These are phyloP conservation scores for Didymella exigua DNA, from an alignment of 2,329 filamentous ascomycete genomes.

Conservation along the genomic window DNA sequence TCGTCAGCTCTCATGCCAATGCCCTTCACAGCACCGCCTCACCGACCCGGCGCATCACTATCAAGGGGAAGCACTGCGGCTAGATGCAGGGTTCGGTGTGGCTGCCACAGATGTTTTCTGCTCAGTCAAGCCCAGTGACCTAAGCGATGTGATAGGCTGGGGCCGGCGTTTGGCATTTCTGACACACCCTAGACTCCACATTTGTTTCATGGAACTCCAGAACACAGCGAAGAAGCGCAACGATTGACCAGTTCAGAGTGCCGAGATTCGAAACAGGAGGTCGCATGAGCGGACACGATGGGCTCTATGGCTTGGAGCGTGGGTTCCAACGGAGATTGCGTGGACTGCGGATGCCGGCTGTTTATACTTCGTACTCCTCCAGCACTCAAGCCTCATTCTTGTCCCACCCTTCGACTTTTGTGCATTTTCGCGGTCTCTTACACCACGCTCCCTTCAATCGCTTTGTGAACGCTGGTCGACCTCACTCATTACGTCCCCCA, in stretches of 20 bases:
- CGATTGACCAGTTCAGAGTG: constrained; percentile 34
- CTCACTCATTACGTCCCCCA: constrained; percentile 29
- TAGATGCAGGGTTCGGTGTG: constrained; percentile 33
- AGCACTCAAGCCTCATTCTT: constrained; percentile 26
- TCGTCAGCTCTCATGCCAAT: constrained; percentile 9
- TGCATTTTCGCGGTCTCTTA: constrained; percentile 27
- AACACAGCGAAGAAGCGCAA: constrained; percentile 26
- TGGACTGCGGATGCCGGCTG: constrained; percentile 28
- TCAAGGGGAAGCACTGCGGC: constrained; percentile 24
- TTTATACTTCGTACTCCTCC: constrained; percentile 35
- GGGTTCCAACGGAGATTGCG: constrained; percentile 35
- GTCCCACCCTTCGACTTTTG: constrained; percentile 36
- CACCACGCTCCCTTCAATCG: constrained; percentile 34
- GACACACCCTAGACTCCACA: constrained; percentile 44
- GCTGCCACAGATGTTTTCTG: constrained; percentile 35
- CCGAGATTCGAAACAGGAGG: constrained; percentile 32
- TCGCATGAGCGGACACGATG: constrained; percentile 22
- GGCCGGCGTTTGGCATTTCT: constrained; percentile 31
- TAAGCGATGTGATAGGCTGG: constrained; percentile 8
- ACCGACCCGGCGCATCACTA: constrained; percentile 17
- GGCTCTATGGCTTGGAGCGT: constrained; percentile 30
- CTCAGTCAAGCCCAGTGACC: constrained; percentile 28
- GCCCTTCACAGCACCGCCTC: constrained; percentile 27
- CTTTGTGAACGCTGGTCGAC: constrained; percentile 39
- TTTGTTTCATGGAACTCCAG: constrained; percentile 42